Evolutionary conservation across 2,329 filamentous ascomycete species (phyloP).

Genomic region (Ramularia collo-cygni): DNA sequence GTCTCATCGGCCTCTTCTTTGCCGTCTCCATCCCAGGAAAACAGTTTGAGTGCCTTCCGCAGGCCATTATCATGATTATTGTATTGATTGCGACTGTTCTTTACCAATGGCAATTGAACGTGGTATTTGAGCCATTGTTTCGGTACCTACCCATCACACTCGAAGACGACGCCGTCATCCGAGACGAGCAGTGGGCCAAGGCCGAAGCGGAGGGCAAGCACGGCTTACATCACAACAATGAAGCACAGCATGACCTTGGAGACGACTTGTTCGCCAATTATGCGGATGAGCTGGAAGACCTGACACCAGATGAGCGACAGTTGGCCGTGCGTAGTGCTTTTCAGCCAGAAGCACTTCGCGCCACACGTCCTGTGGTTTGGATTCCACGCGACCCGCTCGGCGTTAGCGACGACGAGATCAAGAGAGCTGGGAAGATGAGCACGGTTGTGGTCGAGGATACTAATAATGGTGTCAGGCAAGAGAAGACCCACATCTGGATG

Average conservation of each 20-base stretch:
- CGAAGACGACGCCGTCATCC: slow-evolving; percentile 87
- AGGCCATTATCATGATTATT: slow-evolving; percentile 80
- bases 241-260: slow-evolving; percentile 64
- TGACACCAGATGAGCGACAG: slow-evolving; percentile 85
- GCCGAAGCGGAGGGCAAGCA: slow-evolving; percentile 42
- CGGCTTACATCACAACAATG: slow-evolving; percentile 27
- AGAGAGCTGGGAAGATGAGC: slow-evolving; percentile 67
- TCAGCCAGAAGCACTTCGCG: slow-evolving; percentile 79
- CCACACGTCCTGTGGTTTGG: slow-evolving; percentile 83
- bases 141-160: slow-evolving; percentile 89
- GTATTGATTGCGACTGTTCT: slow-evolving; percentile 61
- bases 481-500: slow-evolving; percentile 63
- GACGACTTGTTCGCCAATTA: slow-evolving; percentile 80
- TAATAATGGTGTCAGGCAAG: too few relatives aligned
- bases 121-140: slow-evolving; percentile 76
- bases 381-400: slow-evolving; percentile 86
- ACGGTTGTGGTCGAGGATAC: slow-evolving; percentile 44
- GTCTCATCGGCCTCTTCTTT: slow-evolving; percentile 84
- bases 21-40: too few relatives aligned
- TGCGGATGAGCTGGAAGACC: slow-evolving; percentile 88
- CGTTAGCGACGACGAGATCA: slow-evolving; percentile 85
- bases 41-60: slow-evolving; percentile 60
- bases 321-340: slow-evolving; percentile 80
- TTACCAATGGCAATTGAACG: slow-evolving; percentile 76
- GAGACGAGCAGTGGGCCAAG: slow-evolving; percentile 81